Evolutionary conservation across 208 protist species (phyloP).

Genomic region (Trypanosoma lewisi): DNA sequence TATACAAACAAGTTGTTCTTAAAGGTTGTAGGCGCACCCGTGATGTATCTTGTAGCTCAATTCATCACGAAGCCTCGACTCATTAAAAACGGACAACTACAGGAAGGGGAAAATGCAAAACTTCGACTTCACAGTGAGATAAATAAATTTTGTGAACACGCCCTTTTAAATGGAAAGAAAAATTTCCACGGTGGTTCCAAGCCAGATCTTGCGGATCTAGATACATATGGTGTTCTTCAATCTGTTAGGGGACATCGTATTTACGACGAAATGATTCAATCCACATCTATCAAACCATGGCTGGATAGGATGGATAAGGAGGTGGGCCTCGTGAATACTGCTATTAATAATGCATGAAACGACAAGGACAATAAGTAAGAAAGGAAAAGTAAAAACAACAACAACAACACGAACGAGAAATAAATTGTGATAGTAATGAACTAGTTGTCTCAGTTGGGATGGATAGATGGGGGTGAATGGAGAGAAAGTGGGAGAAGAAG

Average conservation of each 20-base stretch:
- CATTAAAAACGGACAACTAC: slow-evolving; percentile 64
- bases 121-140: slow-evolving; percentile 64
- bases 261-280: slow-evolving; percentile 73
- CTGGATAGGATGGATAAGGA: slow-evolving; percentile 55
- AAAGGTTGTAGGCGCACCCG: slow-evolving; percentile 86
- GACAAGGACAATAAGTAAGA: not conserved
- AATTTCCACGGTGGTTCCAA: slow-evolving; percentile 81
- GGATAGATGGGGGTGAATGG: too few species aligned
- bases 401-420: too few species aligned
- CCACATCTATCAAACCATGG: slow-evolving; percentile 65
- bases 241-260: slow-evolving; percentile 79
- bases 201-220: slow-evolving; percentile 85
- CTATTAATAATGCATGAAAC: not conserved
- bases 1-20: slow-evolving; percentile 86
- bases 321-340: slow-evolving; percentile 27
- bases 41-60: slow-evolving; percentile 86
- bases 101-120: slow-evolving; percentile 49
- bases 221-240: slow-evolving; percentile 89
- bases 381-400: too few species aligned
- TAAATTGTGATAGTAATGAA: too few species aligned
- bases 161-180: slow-evolving; percentile 54
- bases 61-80: slow-evolving; percentile 74
- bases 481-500: too few species aligned
- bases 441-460: too few species aligned
- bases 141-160: slow-evolving; percentile 62